Evolutionary conservation across 2,329 filamentous ascomycete species (phyloP), one percentile per base, ranked within the genome.

Genomic region (Hypoxylon sp.): DNA sequence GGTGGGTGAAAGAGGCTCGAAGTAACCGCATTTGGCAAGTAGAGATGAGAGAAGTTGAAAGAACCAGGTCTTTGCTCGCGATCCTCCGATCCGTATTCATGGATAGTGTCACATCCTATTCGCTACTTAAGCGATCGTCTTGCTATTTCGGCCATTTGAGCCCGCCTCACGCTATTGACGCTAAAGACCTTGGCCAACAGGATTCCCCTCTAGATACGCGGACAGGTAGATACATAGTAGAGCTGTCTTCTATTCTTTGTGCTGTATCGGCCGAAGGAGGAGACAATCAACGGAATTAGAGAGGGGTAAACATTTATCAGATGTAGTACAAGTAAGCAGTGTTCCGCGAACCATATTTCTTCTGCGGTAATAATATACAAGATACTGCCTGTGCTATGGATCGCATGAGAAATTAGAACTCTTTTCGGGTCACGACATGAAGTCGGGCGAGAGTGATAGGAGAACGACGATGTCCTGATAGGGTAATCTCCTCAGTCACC

Each of bases 21-120:
- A 49, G 58, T 59, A 47, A 61, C 64, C 56, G 13, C 30, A 64
- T 69, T 58, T 53, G 64, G 59, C 34, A 63, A 67, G 46, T 67
- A 39, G 19, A 59, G 51, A 51, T 63, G 52, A 58, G 24, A 56
- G 10, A 54, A 59, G 51, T 48, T 63, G 52, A 58, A 20, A 56
- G 10, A 54, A 54, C 30, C 30, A 37, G 43, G 37, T 32, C 43
- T 28, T 28, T 51, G 30, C 43, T 56, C 61, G 56, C 59, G 61
- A 65, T 67, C 64, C 60, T 61, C 46, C 48, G 60, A 64, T 59
- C 55, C 54, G 55, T 34, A 59, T 59, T 55, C 57, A 26, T 62
- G 63, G 62, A 59, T 57, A 62, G 47, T 32, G 49, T 32, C 37
- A 44, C 6, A 8, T 52, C 19, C 53, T 24, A 63, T 67, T 67